A percentile compares a stretch with the other conserved stretches of the same genome.
Evolutionary conservation across 2,329 filamentous ascomycete genomes (phyloP).

Genomic region (Aspergillus puulaauensis): DNA sequence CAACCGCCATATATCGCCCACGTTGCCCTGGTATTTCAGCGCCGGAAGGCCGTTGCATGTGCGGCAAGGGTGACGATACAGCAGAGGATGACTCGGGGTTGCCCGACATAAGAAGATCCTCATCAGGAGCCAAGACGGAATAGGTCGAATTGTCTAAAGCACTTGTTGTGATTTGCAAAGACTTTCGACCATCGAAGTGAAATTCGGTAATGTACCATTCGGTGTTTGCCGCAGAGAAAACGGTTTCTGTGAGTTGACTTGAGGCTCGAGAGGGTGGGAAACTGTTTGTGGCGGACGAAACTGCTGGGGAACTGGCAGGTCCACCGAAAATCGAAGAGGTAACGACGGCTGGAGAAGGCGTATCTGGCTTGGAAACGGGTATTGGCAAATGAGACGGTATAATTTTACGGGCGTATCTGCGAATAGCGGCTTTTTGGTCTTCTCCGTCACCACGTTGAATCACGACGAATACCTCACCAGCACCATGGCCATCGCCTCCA

Average conservation of each 20-base stretch:
- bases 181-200: constrained; percentile 59
- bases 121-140: constrained; percentile 67
- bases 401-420: constrained; percentile 59
- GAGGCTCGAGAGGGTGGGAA: constrained; percentile 34
- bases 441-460: constrained; percentile 71
- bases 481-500: constrained; percentile 70
- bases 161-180: constrained; percentile 65
- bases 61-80: constrained; percentile 54
- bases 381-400: constrained; percentile 30
- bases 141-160: constrained; percentile 74
- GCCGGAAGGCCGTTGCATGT: constrained; percentile 42
- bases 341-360: constrained; percentile 14
- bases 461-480: constrained; percentile 74
- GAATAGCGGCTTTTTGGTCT: constrained; percentile 52
- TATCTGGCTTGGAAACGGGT: neutral
- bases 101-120: constrained; percentile 70
- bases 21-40: constrained; percentile 79
- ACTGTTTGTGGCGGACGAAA: constrained; percentile 18
- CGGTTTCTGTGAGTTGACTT: constrained; percentile 27
- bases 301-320: constrained; percentile 26
- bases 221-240: constrained; percentile 46
- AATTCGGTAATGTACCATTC: constrained; percentile 68
- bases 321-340: constrained; percentile 54
- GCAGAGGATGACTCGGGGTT: constrained; percentile 54
- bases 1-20: constrained; percentile 75